These are phyloP conservation scores for Talaromyces pinophilus DNA, from an alignment of 2,329 filamentous ascomycete genomes.

Conservation along the genomic window DNA sequence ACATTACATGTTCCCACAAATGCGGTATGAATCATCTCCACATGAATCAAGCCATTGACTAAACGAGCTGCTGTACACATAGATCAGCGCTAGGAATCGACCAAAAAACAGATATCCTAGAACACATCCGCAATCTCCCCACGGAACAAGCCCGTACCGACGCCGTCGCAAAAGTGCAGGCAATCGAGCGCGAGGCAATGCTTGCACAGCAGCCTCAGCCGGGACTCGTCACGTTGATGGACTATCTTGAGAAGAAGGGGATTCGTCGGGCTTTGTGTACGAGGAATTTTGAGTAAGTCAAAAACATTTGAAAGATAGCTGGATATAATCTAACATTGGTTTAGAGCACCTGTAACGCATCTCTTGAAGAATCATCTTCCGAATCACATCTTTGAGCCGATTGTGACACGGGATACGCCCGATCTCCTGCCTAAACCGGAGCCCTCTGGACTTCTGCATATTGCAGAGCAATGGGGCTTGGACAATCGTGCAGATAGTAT, in stretches of 20 bases:
- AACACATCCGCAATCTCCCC: conserved; percentile 78
- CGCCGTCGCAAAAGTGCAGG: conserved; percentile 73
- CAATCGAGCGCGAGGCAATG: conserved; percentile 83
- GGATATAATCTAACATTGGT: not conserved
- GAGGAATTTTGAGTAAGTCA: conserved; percentile 76
- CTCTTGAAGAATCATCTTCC: conserved; percentile 70
- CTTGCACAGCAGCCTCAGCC: conserved; percentile 75
- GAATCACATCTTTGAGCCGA: conserved; percentile 68
- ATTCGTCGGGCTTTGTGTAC: conserved; percentile 87
- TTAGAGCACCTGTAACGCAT: conserved; percentile 46
- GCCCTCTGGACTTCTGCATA: conserved; percentile 84
- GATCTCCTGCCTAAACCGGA: conserved; percentile 71
- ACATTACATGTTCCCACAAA: conserved; percentile 91
- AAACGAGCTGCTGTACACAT: not conserved
- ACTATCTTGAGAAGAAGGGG: conserved; percentile 68
- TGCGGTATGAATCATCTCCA: conserved; percentile 57
- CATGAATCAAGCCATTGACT: not conserved
- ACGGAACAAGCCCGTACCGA: conserved; percentile 57
- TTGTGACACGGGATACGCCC: conserved; percentile 81
- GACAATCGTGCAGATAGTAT: conserved; percentile 46
- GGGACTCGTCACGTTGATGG: conserved; percentile 75
- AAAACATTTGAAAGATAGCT: not conserved
- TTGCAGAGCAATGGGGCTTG: conserved; percentile 74
- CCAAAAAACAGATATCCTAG: conserved; percentile 77
- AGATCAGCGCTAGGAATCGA: conserved; percentile 67